These are phyloP conservation scores for Tolypocladium amazonense DNA, from an alignment of 2,329 filamentous ascomycete genomes.

Conservation along the genomic window DNA sequence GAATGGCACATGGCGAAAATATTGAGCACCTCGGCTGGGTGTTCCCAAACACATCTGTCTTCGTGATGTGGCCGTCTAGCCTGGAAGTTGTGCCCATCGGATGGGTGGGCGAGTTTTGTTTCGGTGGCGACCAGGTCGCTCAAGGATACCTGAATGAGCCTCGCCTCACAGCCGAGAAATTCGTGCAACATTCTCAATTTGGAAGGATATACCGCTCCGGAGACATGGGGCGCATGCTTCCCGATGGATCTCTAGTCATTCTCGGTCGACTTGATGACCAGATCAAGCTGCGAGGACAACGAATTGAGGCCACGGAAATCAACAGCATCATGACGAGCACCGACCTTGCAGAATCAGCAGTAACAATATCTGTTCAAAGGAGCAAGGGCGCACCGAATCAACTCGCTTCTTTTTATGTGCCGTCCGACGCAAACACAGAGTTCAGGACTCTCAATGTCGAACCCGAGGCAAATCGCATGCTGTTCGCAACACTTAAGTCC, in stretches of 20 bases:
- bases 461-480: constrained; percentile 20
- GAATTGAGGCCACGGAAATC: constrained; percentile 71
- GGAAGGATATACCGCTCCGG: constrained; percentile 75
- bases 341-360: constrained; percentile 45
- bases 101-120: constrained; percentile 73
- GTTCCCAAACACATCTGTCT: constrained; percentile 65
- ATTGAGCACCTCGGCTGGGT: constrained; percentile 68
- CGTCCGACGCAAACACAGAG: constrained; percentile 12
- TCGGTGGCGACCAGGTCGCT: constrained; percentile 74
- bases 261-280: constrained; percentile 67
- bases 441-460: constrained; percentile 29
- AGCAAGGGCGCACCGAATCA: constrained; percentile 31
- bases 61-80: constrained; percentile 42
- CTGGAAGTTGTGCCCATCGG: constrained; percentile 53
- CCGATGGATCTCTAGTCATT: constrained; percentile 66
- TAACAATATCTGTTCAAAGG: constrained; percentile 46
- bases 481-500: constrained; percentile 45
- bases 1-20: constrained; percentile 44
- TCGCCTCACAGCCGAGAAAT: constrained; percentile 51
- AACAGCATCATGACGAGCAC: constrained; percentile 48
- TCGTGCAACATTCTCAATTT: constrained; percentile 56
- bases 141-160: constrained; percentile 62
- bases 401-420: constrained; percentile 61
- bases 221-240: constrained; percentile 69
- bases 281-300: constrained; percentile 70